Conservation (phyloP, 2,329 filamentous ascomycete genomes). For the Fusarium longipes region DNA sequence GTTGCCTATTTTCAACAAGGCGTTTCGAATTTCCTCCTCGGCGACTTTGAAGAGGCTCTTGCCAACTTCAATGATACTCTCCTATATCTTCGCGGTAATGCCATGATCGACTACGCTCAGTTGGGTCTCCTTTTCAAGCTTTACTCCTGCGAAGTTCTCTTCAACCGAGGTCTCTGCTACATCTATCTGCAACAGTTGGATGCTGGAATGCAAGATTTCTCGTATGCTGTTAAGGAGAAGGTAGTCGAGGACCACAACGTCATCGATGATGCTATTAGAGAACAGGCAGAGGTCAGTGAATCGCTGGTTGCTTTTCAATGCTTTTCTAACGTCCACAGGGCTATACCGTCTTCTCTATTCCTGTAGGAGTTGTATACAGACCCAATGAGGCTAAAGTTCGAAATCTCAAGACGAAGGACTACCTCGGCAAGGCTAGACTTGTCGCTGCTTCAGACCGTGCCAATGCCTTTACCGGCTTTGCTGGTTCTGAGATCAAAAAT, state of each 20-base stretch:
- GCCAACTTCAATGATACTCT: slow-evolving; percentile 99
- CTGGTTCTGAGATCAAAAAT: slow-evolving; percentile 82
- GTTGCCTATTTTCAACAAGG: slow-evolving; percentile 99
- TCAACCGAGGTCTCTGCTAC: slow-evolving; percentile 97
- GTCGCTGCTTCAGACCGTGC: slow-evolving; percentile 86
- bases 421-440: slow-evolving; percentile 93
- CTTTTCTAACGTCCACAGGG: slow-evolving; percentile 67
- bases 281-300: slow-evolving; percentile 83
- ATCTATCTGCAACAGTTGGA: slow-evolving; percentile 95
- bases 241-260: slow-evolving; percentile 96
- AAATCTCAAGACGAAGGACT: slow-evolving; percentile 97
- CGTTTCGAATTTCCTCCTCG: slow-evolving; percentile 96
- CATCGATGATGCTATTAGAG: slow-evolving; percentile 94
- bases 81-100: slow-evolving; percentile 93
- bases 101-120: slow-evolving; percentile 97
- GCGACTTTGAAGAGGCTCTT: slow-evolving; percentile 95
- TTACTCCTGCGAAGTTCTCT: slow-evolving; percentile 96
- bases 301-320: too few relatives aligned
- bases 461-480: slow-evolving; percentile 85
- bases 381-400: slow-evolving; percentile 98
- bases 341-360: slow-evolving; percentile 98
- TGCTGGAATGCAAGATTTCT: slow-evolving; percentile 88
- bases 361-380: slow-evolving; percentile 92
- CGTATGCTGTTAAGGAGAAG: slow-evolving; percentile 94
- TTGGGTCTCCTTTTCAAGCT: slow-evolving; percentile 94